A percentile compares a stretch with the other conserved stretches of the same genome.
Conservation (phyloP, 805 yeast species). For the Spencermartinsiella europaea region DNA sequence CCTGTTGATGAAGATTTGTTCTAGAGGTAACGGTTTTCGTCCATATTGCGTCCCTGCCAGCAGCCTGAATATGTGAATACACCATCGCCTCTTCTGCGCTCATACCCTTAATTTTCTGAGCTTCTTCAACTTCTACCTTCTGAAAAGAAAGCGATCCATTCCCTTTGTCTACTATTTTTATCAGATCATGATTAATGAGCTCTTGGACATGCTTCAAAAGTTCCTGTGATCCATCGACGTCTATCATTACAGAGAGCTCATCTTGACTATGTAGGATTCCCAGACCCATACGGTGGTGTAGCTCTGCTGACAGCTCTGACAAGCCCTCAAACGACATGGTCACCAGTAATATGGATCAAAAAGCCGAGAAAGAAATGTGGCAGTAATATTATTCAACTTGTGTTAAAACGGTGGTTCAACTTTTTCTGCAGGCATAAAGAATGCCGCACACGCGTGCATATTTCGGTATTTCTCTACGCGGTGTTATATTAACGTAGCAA, state of each 20-base stretch:
- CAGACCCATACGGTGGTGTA: constrained; percentile 59
- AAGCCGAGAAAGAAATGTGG: too few species aligned
- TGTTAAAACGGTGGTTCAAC: too few species aligned
- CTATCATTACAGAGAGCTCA: constrained; percentile 53
- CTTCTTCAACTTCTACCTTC: constrained; percentile 68
- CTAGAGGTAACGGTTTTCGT: constrained; percentile 83
- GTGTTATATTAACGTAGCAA: too few species aligned
- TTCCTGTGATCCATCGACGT: constrained; percentile 37
- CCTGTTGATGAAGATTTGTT: constrained; percentile 85
- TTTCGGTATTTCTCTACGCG: too few species aligned
- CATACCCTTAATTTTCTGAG: constrained; percentile 72
- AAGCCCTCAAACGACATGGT: constrained; percentile 16
- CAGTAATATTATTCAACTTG: too few species aligned
- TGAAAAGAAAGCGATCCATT: constrained; percentile 62
- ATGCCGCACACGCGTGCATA: too few species aligned
- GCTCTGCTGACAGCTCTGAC: constrained; percentile 35
- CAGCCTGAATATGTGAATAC: constrained; percentile 84
- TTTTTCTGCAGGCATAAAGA: too few species aligned
- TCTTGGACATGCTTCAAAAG: constrained; percentile 43
- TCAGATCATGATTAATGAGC: constrained; percentile 49
- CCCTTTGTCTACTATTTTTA: constrained; percentile 64
- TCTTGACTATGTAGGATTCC: constrained; percentile 48
- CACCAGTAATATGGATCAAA: too few species aligned
- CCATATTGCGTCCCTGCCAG: constrained; percentile 96
- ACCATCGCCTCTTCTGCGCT: constrained; percentile 83